A percentile compares a stretch with the other conserved stretches of the same genome.
These are phyloP conservation scores for Xylaria nigripes DNA, from an alignment of 495 filamentous ascomycete genomes.

Conservation along the genomic window DNA sequence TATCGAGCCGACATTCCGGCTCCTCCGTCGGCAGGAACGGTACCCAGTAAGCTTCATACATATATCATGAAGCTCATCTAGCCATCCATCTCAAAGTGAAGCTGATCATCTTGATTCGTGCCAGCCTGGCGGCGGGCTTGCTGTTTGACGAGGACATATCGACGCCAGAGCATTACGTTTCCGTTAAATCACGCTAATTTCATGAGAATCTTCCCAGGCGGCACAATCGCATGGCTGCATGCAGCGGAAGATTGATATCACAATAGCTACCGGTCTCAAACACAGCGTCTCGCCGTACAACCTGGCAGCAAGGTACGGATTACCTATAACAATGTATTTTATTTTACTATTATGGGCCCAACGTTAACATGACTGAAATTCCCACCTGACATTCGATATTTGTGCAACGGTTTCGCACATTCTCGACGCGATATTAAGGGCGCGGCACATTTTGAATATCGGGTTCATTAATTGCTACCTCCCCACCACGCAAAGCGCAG, in stretches of 20 bases:
- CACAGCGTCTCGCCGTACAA: constrained; percentile 10
- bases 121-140: neutral
- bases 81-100: neutral
- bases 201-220: neutral
- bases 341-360: neutral
- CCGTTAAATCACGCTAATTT: neutral
- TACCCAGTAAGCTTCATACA: neutral
- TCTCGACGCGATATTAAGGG: neutral
- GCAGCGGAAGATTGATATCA: constrained; percentile 4
- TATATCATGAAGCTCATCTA: neutral
- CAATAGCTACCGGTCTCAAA: constrained; percentile 3
- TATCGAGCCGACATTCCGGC: neutral
- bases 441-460: neutral
- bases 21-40: neutral
- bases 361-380: neutral
- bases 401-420: neutral
- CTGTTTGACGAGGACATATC: neutral
- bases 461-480: neutral
- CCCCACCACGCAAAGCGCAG: neutral
- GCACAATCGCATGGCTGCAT: neutral
- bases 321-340: neutral
- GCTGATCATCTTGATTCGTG: neutral
- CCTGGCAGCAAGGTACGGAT: neutral
- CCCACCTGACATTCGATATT: neutral
- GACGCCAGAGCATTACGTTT: neutral